Conservation (phyloP, 306 rosid species). For the Neltuma alba region DNA sequence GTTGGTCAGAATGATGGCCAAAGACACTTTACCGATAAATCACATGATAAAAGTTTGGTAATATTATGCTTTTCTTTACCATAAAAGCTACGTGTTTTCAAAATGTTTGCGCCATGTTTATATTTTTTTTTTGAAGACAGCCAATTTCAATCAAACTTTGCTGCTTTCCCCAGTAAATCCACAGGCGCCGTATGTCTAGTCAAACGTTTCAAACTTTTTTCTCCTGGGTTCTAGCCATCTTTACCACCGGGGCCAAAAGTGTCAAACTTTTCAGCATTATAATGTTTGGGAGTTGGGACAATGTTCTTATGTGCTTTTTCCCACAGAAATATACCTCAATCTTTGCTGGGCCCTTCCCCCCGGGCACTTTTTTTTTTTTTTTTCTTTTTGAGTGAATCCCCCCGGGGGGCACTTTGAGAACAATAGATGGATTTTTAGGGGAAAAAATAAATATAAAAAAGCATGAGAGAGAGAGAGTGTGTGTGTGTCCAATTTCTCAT, state of each 20-base stretch:
- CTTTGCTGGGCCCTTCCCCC: neutral
- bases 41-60: neutral
- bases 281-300: neutral
- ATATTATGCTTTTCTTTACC: neutral
- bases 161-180: neutral
- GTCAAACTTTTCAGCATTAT: neutral
- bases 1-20: neutral
- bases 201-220: neutral
- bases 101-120: neutral
- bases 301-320: neutral
- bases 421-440: neutral
- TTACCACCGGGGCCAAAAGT: neutral
- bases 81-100: neutral
- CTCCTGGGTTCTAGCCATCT: neutral
- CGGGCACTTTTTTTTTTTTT: too few species aligned
- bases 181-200: too few species aligned
- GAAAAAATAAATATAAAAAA: too few species aligned
- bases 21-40: neutral
- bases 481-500: too few species aligned
- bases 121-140: neutral
- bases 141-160: neutral
- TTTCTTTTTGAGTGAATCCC: too few species aligned
- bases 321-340: neutral
- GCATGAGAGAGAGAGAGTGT: too few species aligned
- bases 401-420: neutral